Conservation (phyloP, 225 moss, liverwort and hornwort genomes). For the Marchantia paleacea region DNA sequence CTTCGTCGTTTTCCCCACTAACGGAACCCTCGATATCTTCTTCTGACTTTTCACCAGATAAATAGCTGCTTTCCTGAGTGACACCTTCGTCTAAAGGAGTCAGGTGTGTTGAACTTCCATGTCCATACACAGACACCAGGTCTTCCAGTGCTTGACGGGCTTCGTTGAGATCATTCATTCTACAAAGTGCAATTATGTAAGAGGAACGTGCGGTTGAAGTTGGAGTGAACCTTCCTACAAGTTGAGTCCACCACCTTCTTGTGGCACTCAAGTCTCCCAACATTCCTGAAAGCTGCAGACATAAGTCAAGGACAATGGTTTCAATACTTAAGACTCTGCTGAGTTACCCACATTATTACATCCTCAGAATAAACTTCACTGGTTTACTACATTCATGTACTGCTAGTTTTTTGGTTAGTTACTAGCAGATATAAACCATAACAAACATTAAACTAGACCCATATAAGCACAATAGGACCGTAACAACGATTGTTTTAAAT, state of each 20-base stretch:
- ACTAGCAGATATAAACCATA: too few relatives aligned
- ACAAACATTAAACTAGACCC: too few relatives aligned
- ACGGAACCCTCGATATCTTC: neutral
- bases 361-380: too few relatives aligned
- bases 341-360: neutral
- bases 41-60: neutral
- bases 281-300: slow-evolving; percentile 80
- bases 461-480: too few relatives aligned
- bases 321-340: neutral
- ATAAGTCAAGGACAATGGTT: slow-evolving; percentile 13
- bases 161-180: slow-evolving; percentile 74
- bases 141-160: slow-evolving; percentile 65
- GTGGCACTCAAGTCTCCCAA: slow-evolving; percentile 58
- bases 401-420: too few relatives aligned
- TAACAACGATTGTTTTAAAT: too few relatives aligned
- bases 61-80: slow-evolving; percentile 25
- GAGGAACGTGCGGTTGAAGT: slow-evolving; percentile 74
- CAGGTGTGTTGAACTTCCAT: slow-evolving; percentile 2
- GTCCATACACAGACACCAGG: slow-evolving; percentile 45
- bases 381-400: too few relatives aligned
- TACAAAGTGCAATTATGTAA: slow-evolving; percentile 77
- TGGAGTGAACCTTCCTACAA: slow-evolving; percentile 49
- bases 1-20: neutral
- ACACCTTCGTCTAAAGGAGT: neutral
- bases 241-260: slow-evolving; percentile 72